Percentiles rank a stretch among this genome's conserved stretches.
Conservation (phyloP, 2,329 filamentous ascomycete species). For the Fusarium dimerum region DNA sequence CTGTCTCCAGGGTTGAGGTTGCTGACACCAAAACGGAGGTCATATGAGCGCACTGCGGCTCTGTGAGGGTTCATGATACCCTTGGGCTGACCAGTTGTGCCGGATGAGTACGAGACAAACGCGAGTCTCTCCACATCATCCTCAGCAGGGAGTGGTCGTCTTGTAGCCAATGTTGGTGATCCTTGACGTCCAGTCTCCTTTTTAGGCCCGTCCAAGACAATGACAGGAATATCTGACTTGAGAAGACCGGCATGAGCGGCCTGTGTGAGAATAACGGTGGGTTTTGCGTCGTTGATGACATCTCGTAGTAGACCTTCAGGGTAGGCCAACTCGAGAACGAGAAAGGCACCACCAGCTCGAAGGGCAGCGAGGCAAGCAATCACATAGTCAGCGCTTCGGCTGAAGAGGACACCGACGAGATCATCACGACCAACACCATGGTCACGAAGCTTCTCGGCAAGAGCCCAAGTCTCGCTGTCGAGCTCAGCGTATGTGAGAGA, state of each 20-base stretch:
- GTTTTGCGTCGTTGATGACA: conserved; percentile 74
- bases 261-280: conserved; percentile 70
- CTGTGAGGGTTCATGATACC: conserved; percentile 79
- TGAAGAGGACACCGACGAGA: conserved; percentile 74
- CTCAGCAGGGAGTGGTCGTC: conserved; percentile 57
- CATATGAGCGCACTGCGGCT: conserved; percentile 72
- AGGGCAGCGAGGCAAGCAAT: conserved; percentile 78
- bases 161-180: conserved; percentile 38
- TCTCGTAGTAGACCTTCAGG: conserved; percentile 72
- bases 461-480: conserved; percentile 64
- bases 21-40: conserved; percentile 69
- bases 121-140: conserved; percentile 72
- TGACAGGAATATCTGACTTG: conserved; percentile 61
- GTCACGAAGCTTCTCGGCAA: conserved; percentile 63
- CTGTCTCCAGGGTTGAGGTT: conserved; percentile 72
- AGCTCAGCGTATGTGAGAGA: conserved; percentile 74
- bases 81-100: conserved; percentile 78
- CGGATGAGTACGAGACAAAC: conserved; percentile 81
- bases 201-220: conserved; percentile 59
- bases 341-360: conserved; percentile 75
- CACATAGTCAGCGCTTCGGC: conserved; percentile 76
- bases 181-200: conserved; percentile 27
- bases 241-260: conserved; percentile 65
- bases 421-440: conserved; percentile 72
- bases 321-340: conserved; percentile 79